phyloP scores from a whole-genome alignment of 306 rosid genomes.

The barrel medic (Medicago truncatula) region DNA sequence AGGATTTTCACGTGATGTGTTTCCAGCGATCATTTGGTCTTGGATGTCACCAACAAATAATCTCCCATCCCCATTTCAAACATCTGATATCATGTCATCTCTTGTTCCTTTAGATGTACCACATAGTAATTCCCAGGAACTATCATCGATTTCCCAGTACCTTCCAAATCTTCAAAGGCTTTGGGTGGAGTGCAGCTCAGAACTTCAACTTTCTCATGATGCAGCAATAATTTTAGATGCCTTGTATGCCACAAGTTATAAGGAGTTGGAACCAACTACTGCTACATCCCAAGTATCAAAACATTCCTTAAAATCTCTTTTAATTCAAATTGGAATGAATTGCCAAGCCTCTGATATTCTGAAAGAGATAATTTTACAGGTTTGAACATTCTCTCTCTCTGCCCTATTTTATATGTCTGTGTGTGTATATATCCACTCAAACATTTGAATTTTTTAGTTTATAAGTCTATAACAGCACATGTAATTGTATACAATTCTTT shows the following conservation, averaged over 20 bases:
- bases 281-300: conserved; percentile 6
- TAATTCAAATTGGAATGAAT: conserved; percentile 36
- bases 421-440: not conserved
- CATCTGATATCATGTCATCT: not conserved
- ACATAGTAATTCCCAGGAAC: not conserved
- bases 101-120: not conserved
- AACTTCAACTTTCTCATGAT: conserved; percentile 8
- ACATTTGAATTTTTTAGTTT: not conserved
- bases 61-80: not conserved
- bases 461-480: not conserved
- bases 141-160: not conserved
- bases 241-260: not conserved
- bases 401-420: not conserved
- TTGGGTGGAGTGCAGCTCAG: conserved; percentile 12
- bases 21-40: conserved; percentile 38
- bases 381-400: not conserved
- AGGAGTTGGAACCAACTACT: conserved; percentile 5
- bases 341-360: not conserved
- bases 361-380: conserved; percentile 26
- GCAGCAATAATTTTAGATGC: conserved; percentile 7
- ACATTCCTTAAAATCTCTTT: not conserved
- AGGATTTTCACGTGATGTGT: conserved; percentile 33
- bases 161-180: conserved; percentile 17
- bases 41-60: conserved; percentile 41
- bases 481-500: not conserved